phyloP scores from a whole-genome alignment of 2,329 filamentous ascomycete genomes.

The Cladosporium cucumerinum region DNA sequence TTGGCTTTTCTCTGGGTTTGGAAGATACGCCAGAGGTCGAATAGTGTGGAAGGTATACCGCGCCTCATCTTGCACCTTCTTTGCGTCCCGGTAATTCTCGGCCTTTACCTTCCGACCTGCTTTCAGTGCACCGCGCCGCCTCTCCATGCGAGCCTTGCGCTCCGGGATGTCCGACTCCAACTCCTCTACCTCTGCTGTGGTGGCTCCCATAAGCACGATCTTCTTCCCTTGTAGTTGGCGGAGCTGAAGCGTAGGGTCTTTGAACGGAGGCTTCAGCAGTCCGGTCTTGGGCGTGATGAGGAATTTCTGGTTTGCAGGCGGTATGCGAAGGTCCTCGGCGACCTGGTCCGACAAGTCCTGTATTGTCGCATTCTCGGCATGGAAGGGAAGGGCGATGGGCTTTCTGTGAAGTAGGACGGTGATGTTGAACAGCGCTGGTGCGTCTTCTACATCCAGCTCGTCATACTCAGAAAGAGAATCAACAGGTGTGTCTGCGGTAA shows the following conservation, averaged over 20 bases:
- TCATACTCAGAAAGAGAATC: conserved; percentile 4
- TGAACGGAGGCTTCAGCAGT: conserved; percentile 63
- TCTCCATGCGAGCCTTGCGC: conserved; percentile 47
- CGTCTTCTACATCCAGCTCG: conserved; percentile 4
- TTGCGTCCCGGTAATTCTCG: conserved; percentile 41
- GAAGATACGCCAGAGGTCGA: conserved; percentile 72
- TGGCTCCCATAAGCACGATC: conserved; percentile 64
- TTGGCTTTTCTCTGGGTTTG: conserved; percentile 67
- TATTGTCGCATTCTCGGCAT: conserved; percentile 49
- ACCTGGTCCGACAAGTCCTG: conserved; percentile 59
- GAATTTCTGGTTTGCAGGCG: conserved; percentile 64
- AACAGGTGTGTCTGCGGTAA: background rate
- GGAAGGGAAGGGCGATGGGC: conserved; percentile 47
- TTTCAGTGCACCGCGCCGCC: conserved; percentile 38
- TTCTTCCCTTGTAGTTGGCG: conserved; percentile 54
- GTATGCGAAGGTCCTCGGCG: conserved; percentile 56
- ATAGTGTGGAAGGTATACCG: conserved; percentile 80
- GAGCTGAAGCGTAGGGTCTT: conserved; percentile 53
- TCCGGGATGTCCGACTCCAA: conserved; percentile 51
- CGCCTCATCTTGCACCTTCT: conserved; percentile 54
- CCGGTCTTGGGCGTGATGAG: conserved; percentile 62
- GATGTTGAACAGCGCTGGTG: conserved; percentile 36
- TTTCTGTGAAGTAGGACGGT: conserved; percentile 56
- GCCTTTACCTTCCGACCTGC: conserved; percentile 38
- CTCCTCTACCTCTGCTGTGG: conserved; percentile 56